Conservation (phyloP, 2,329 filamentous ascomycete species). For the Ophiostoma ulmi region DNA sequence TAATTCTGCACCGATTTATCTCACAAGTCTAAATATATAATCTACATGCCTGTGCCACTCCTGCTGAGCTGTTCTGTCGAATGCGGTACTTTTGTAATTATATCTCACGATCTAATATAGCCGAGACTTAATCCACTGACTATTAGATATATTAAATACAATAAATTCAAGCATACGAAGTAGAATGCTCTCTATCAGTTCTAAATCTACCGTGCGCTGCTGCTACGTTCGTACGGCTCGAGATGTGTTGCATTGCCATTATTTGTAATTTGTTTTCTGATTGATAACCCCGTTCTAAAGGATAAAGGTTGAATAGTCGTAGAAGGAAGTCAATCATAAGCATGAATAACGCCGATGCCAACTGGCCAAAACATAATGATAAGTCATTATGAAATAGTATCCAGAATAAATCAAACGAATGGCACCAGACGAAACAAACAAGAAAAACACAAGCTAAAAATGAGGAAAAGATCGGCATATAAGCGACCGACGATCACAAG, state of each 20-base stretch:
- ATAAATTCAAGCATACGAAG: background rate
- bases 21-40: too few species aligned
- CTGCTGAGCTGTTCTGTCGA: background rate
- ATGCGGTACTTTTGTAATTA: background rate
- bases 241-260: conserved; percentile 4
- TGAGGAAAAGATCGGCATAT: background rate
- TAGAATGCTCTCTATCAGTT: background rate
- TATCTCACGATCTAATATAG: background rate
- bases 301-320: background rate
- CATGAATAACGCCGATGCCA: background rate
- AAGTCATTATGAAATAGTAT: background rate
- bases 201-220: conserved; percentile 4
- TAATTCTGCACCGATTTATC: background rate
- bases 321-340: background rate
- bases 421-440: background rate
- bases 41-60: background rate
- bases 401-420: background rate
- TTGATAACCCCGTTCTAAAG: background rate
- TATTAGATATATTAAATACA: background rate
- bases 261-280: background rate
- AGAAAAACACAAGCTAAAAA: background rate
- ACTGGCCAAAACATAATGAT: background rate
- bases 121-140: background rate
- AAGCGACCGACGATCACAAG: conserved; percentile 1
- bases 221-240: background rate